Evolutionary conservation across 306 rosid genomes (phyloP), one percentile per base, ranked within the genome.

Genomic region (Elaeagnus macrophylla): DNA sequence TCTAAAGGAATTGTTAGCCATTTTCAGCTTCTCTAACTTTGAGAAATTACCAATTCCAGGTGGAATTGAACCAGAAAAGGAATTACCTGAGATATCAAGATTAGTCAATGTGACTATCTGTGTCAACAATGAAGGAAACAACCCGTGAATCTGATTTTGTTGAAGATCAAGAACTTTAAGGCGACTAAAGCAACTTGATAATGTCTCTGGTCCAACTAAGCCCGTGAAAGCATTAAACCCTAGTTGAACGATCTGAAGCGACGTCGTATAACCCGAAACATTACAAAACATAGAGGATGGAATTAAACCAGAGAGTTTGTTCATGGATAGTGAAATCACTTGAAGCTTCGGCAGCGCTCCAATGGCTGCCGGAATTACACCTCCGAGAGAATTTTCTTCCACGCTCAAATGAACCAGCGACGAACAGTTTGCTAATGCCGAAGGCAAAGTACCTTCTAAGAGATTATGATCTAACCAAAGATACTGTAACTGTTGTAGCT

Each of bases 401-500:
- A 67, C 84, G 71, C 90, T 90, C 39, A 90, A 72, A 69, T 90
- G 97, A 39, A 81, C 70, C 9, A 90, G 95, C 66, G 88, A 78
- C 40, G 86, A 83, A 53, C 91, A 86, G 45, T 90, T 86, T 5
- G 94, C 94, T 0, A 90, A 69, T 1, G 97, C 97, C 32, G 97
- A 86, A 44, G 97, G 95, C 16, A 90, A 59, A 12, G 97, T 83
- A 48, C 97, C 97, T 56, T 67, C 76, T 1, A 90, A 37, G 0
- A 74, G 64, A 60, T 90, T 90, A 63, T 83, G 76, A 56, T 90
- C 97, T 7, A 90, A 76, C 97, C 97, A 90, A 36, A 90, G 88
- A 58, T 81, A 84, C 50, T 86, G 82, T 5, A 90, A 79, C 68
- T 66, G 53, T 60, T 86, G 94, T 55, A 86, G 94, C 69, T 66